phyloP scores from a whole-genome alignment of 495 filamentous ascomycete species.

The Lepraria neglecta region DNA sequence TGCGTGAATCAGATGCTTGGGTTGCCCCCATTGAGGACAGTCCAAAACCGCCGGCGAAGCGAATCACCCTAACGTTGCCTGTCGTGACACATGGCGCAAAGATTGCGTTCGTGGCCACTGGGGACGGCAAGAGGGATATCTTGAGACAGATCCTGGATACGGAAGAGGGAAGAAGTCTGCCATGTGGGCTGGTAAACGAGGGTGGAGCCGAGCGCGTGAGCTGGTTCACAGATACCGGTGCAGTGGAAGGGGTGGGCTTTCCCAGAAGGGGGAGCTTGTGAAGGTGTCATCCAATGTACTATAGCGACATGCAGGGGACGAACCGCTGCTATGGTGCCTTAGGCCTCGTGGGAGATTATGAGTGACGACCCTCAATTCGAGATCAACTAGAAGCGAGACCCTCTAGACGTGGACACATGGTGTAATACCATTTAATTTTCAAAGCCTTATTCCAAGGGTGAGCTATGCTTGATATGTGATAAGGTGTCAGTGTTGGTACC shows the following conservation, averaged over 20 bases:
- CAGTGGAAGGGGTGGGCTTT: conserved; percentile 76
- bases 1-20: conserved; percentile 88
- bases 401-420: not conserved
- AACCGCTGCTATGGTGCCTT: not conserved
- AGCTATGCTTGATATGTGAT: not conserved
- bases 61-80: conserved; percentile 86
- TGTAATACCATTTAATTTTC: not conserved
- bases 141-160: conserved; percentile 84
- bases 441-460: not conserved
- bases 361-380: not conserved
- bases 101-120: conserved; percentile 88
- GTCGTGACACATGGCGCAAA: conserved; percentile 77
- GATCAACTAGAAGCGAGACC: not conserved
- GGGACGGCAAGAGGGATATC: conserved; percentile 80
- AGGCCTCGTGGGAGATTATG: not conserved
- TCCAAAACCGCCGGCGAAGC: conserved; percentile 84
- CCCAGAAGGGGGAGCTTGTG: conserved; percentile 58
- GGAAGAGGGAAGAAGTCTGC: conserved; percentile 66
- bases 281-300: conserved; percentile 10
- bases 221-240: conserved; percentile 87
- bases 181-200: conserved; percentile 81
- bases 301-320: conserved; percentile 4
- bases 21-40: conserved; percentile 84
- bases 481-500: not conserved
- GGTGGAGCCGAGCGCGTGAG: conserved; percentile 75